These are phyloP conservation scores for Aspergillus fischeri DNA, from an alignment of 2,329 filamentous ascomycete genomes.

Conservation along the genomic window DNA sequence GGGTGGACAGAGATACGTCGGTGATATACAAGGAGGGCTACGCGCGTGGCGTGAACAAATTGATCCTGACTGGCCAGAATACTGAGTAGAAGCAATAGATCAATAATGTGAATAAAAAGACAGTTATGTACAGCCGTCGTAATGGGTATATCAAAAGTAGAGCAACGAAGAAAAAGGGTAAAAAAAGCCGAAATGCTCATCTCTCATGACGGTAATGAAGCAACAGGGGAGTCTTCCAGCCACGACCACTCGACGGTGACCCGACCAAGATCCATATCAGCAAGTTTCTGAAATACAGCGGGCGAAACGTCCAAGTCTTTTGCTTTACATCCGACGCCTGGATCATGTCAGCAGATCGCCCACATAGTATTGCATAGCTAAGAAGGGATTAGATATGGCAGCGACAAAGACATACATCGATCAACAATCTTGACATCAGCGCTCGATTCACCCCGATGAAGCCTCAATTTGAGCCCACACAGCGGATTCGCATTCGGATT, in stretches of 20 bases:
- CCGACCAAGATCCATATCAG: constrained; percentile 43
- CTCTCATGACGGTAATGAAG: constrained; percentile 3
- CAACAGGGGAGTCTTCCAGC: constrained; percentile 37
- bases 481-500: constrained; percentile 63
- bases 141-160: not conserved
- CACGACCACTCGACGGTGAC: constrained; percentile 51
- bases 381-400: not conserved
- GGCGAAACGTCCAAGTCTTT: constrained; percentile 50
- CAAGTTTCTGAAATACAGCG: constrained; percentile 46
- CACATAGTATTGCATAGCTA: not conserved
- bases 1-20: constrained; percentile 31
- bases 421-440: constrained; percentile 66
- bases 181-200: constrained; percentile 2
- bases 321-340: constrained; percentile 45
- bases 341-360: not conserved
- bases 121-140: not conserved
- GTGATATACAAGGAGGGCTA: constrained; percentile 42
- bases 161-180: not conserved
- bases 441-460: constrained; percentile 52
- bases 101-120: not conserved
- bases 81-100: constrained; percentile 19
- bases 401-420: constrained; percentile 46
- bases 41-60: constrained; percentile 41
- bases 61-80: constrained; percentile 40
- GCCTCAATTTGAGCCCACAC: constrained; percentile 64